These are phyloP conservation scores for Ilex asprella DNA, from an alignment of 257 asterid species.

Conservation along the genomic window DNA sequence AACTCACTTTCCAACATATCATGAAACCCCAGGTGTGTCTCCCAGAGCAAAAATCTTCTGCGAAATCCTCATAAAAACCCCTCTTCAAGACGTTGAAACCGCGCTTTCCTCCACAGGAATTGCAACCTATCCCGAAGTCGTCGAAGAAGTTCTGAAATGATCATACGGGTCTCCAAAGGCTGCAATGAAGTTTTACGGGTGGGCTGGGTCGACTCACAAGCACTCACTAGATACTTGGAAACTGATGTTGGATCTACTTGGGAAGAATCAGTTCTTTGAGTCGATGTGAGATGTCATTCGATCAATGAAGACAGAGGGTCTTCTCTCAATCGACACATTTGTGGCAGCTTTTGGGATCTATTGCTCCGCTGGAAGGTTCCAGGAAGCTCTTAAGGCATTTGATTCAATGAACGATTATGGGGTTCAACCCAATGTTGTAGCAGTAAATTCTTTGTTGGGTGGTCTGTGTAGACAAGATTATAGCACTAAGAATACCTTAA, in stretches of 20 bases:
- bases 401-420: constrained; percentile 70
- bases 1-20: constrained; percentile 31
- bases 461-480: constrained; percentile 63
- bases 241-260: constrained; percentile 65
- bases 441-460: constrained; percentile 66
- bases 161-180: constrained; percentile 45
- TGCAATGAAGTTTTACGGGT: constrained; percentile 57
- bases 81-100: constrained; percentile 38
- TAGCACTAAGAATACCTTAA: constrained; percentile 41
- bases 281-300: constrained; percentile 78
- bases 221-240: constrained; percentile 58
- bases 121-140: constrained; percentile 44
- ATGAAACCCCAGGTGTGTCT: constrained; percentile 24
- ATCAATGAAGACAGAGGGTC: constrained; percentile 59
- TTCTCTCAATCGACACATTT: constrained; percentile 51
- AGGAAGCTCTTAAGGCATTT: constrained; percentile 61
- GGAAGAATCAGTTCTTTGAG: constrained; percentile 60
- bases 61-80: constrained; percentile 40
- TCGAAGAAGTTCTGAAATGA: constrained; percentile 44
- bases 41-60: constrained; percentile 37
- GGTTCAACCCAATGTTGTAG: constrained; percentile 42
- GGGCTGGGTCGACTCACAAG: constrained; percentile 44
- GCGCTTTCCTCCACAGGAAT: constrained; percentile 35
- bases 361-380: constrained; percentile 45
- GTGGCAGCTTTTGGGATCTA: constrained; percentile 61